A percentile compares a stretch with the other conserved stretches of the same genome.
These are phyloP conservation scores for Calocera viscosa DNA, from an alignment of 768 basidiomycete species.

Conservation along the genomic window DNA sequence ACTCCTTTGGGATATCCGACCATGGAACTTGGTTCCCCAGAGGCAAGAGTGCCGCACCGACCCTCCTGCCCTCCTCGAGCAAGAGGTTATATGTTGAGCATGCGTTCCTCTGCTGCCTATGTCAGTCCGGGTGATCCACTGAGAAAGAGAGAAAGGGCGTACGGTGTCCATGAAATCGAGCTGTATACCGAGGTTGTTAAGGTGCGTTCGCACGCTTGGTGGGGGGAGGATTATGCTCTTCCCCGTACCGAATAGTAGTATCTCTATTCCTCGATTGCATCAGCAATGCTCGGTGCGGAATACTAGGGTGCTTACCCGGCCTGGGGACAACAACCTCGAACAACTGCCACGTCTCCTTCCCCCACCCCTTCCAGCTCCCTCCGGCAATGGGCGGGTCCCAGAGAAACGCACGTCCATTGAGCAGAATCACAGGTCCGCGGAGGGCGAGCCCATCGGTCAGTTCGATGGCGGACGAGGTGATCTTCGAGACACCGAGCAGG, in stretches of 20 bases:
- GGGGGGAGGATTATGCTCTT: conserved; percentile 58
- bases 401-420: conserved; percentile 74
- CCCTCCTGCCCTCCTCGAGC: conserved; percentile 76
- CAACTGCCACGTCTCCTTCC: conserved; percentile 56
- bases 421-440: conserved; percentile 65
- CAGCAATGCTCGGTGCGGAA: neutral
- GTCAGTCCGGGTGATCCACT: neutral
- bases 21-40: neutral
- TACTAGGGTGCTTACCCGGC: conserved; percentile 51
- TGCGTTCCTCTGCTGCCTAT: conserved; percentile 55
- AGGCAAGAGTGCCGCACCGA: neutral
- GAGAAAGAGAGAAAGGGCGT: neutral
- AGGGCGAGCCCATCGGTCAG: conserved; percentile 69
- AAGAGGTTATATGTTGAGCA: conserved; percentile 92
- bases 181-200: conserved; percentile 70
- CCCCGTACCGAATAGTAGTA: conserved; percentile 82
- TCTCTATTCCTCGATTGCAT: conserved; percentile 45
- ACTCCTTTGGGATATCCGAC: neutral
- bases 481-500: conserved; percentile 55
- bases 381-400: conserved; percentile 66
- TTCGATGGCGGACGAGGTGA: conserved; percentile 50
- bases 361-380: conserved; percentile 53
- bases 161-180: conserved; percentile 75
- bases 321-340: conserved; percentile 73
- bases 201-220: conserved; percentile 45